phyloP scores from a whole-genome alignment of 176 grass and related monocot genomes.

The Luzula sylvatica region DNA sequence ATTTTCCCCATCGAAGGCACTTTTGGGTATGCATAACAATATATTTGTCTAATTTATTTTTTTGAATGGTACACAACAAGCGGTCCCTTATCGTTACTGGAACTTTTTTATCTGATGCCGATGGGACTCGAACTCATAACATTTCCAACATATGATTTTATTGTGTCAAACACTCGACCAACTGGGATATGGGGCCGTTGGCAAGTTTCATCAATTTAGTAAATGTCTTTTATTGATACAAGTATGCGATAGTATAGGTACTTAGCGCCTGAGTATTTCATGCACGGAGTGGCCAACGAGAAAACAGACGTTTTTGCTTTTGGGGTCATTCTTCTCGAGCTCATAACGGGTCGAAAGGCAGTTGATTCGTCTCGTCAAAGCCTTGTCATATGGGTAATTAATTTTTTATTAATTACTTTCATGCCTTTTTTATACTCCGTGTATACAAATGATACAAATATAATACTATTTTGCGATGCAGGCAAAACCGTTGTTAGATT shows the following conservation, averaged over 20 bases:
- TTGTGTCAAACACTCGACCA: too few species aligned
- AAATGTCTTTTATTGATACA: constrained; percentile 22
- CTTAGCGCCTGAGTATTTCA: constrained; percentile 96
- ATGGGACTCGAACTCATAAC: too few species aligned
- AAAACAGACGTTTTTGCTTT: constrained; percentile 94
- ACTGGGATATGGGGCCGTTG: too few species aligned
- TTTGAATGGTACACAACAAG: too few species aligned
- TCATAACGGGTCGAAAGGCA: constrained; percentile 80
- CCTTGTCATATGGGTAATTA: constrained; percentile 88
- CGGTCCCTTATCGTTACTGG: too few species aligned
- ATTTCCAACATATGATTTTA: too few species aligned
- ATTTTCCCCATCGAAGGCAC: constrained; percentile 99
- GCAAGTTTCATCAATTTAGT: constrained; percentile 7
- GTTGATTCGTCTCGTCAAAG: constrained; percentile 76
- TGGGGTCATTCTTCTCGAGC: constrained; percentile 87
- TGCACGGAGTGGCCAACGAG: constrained; percentile 95
- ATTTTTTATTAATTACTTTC: neutral
- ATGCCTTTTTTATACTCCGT: neutral
- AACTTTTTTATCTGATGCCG: too few species aligned
- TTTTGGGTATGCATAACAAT: constrained; percentile 45
- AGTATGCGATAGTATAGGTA: constrained; percentile 37
- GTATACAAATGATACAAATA: neutral
- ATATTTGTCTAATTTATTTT: neutral
- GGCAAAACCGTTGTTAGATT: constrained; percentile 88
- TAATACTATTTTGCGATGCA: constrained; percentile 7